Percentiles rank a stretch among this genome's conserved stretches.
Conservation (phyloP, 352 stramenopile species). For the Pythium chondricola region DNA sequence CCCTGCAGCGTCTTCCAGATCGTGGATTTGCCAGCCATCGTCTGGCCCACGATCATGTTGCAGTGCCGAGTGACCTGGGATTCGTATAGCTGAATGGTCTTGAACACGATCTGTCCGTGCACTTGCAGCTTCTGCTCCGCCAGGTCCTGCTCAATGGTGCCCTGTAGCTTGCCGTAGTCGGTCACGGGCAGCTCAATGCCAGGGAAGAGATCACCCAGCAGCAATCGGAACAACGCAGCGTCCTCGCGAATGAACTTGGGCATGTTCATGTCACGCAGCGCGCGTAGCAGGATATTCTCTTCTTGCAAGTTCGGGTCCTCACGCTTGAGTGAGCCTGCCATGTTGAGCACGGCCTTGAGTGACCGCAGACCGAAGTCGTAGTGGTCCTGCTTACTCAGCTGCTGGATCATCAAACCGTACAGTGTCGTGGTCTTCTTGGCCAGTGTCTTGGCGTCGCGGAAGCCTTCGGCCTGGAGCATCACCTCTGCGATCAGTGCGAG, state of each 20-base stretch:
- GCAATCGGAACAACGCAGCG: conserved; percentile 85
- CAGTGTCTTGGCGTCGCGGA: conserved; percentile 71
- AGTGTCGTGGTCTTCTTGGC: conserved; percentile 86
- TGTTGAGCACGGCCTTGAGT: conserved; percentile 84
- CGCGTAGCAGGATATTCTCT: conserved; percentile 93
- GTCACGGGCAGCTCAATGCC: conserved; percentile 81
- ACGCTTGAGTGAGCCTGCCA: conserved; percentile 88
- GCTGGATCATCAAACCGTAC: conserved; percentile 83
- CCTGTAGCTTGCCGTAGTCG: conserved; percentile 89
- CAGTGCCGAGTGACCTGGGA: conserved; percentile 93
- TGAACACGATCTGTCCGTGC: conserved; percentile 88
- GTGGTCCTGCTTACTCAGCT: conserved; percentile 85
- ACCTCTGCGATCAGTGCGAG: conserved; percentile 81
- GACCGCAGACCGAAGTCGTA: conserved; percentile 83
- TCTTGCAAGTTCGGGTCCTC: conserved; percentile 94
- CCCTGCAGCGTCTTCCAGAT: conserved; percentile 76
- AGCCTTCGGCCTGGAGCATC: conserved; percentile 84
- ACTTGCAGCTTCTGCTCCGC: conserved; percentile 82
- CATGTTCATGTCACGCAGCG: conserved; percentile 94
- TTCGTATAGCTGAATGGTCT: conserved; percentile 95
- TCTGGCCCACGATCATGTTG: conserved; percentile 92
- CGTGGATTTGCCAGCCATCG: conserved; percentile 87
- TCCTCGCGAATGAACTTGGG: conserved; percentile 94
- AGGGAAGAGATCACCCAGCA: conserved; percentile 89
- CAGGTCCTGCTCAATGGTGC: conserved; percentile 85